A percentile compares a stretch with the other conserved stretches of the same genome.
These are phyloP conservation scores for Metschnikowia matae DNA, from an alignment of 805 yeast species.

Conservation along the genomic window DNA sequence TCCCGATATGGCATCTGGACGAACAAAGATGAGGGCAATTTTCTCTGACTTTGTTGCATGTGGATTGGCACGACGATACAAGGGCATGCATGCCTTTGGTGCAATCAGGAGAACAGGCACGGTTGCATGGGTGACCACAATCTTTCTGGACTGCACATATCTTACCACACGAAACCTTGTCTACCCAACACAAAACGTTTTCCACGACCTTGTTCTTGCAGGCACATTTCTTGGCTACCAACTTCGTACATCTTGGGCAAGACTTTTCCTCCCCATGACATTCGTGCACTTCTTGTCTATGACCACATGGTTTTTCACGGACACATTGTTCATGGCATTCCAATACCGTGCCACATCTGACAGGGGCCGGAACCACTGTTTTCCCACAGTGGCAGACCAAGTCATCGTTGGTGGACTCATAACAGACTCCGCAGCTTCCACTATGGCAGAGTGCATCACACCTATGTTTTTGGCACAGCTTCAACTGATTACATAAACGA, in stretches of 20 bases:
- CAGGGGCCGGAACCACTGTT: constrained; percentile 76
- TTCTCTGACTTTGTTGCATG: constrained; percentile 50
- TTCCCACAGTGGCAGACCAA: constrained; percentile 76
- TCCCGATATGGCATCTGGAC: constrained; percentile 59
- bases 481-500: constrained; percentile 54
- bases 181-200: constrained; percentile 67
- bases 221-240: constrained; percentile 54
- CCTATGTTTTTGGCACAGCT: constrained; percentile 59
- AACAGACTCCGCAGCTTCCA: constrained; percentile 77
- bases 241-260: constrained; percentile 74
- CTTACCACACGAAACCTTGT: constrained; percentile 58
- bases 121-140: constrained; percentile 47
- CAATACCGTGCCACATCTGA: constrained; percentile 71
- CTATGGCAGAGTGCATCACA: constrained; percentile 72
- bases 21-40: constrained; percentile 69
- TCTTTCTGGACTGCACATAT: constrained; percentile 29
- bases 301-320: constrained; percentile 63
- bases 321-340: constrained; percentile 64
- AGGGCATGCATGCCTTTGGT: constrained; percentile 55
- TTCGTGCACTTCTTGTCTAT: constrained; percentile 59
- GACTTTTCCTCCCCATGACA: constrained; percentile 64
- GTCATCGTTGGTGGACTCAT: constrained; percentile 78
- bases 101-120: constrained; percentile 59
- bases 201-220: constrained; percentile 57
- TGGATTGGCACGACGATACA: constrained; percentile 46